Evolutionary conservation across 2,329 filamentous ascomycete genomes (phyloP), one percentile per base, ranked within the genome.

Genomic region (Aspergillus vadensis): DNA sequence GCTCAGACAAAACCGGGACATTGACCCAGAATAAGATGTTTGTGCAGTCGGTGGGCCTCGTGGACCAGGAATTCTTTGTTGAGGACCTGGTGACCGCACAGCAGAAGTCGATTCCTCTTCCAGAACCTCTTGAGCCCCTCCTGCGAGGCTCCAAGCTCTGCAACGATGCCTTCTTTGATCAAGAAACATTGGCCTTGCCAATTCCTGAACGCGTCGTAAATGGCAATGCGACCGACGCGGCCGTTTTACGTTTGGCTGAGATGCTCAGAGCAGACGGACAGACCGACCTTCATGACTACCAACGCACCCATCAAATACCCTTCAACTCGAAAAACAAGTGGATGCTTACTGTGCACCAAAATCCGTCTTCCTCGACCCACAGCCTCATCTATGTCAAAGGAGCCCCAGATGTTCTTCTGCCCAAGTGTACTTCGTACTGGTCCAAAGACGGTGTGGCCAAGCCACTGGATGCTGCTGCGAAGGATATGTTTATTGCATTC

Each of bases 251-350:
- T 51, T 88, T 93, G 56, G 86, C 88, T 0, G 89, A 92, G 71
- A 79, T 79, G 3, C 79, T 92, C 57, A 83, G 83, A 1, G 78
- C 84, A 0, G 84, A 89, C 0, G 75, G 82, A 0, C 82, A 87
- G 49, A 77, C 87, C 7, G 82, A 85, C 10, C 78, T 82, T 12
- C 81, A 64, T 2, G 23, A 82, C 63, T 91, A 88, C 86, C 82
- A 83, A 44, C 86, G 85, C 57, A 82, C 86, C 3, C 91, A 88
- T 67, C 86, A 90, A 59, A 80, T 91, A 21, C 87, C 88, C 0
- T 93, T 93, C 77, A 93, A 92, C 77, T 91, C 88, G 73, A 91
- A 91, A 78, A 92, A 92, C 78, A 93, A 93, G 74, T 92, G 87
- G 75, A 92, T 92, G 86, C 85, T 93, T 55, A 84, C 86, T 32